Evolutionary conservation across 192 early-diverging fungal species (phyloP).

Genomic region (Backusella morwellensis): DNA sequence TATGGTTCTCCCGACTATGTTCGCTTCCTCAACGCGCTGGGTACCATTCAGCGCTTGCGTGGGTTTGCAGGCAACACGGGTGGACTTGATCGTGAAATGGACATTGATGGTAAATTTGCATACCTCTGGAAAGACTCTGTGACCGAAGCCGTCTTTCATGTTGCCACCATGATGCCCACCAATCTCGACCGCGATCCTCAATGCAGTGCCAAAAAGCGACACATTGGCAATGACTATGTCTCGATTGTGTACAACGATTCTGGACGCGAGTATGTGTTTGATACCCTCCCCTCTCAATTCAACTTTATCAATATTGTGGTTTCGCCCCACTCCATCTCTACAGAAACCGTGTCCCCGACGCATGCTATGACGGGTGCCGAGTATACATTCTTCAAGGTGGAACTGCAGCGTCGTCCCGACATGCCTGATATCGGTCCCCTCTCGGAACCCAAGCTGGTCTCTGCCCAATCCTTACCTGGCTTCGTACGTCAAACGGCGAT

Average conservation of each 20-base stretch:
- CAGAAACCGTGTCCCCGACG: constrained; percentile 16
- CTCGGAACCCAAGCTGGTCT: constrained; percentile 79
- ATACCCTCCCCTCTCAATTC: constrained; percentile 92
- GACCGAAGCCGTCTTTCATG: constrained; percentile 90
- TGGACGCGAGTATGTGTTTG: constrained; percentile 76
- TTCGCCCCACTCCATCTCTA: constrained; percentile 57
- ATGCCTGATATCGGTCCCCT: constrained; percentile 85
- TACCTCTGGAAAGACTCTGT: constrained; percentile 84
- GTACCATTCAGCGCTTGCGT: constrained; percentile 66
- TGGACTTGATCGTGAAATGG: constrained; percentile 81
- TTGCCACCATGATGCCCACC: constrained; percentile 93
- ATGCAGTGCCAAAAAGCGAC: constrained; percentile 86
- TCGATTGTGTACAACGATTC: constrained; percentile 94
- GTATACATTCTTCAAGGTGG: constrained; percentile 54
- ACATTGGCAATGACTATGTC: constrained; percentile 98
- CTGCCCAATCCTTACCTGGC: constrained; percentile 67
- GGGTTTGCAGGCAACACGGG: constrained; percentile 67
- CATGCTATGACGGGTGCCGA: constrained; percentile 22
- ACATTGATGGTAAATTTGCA: constrained; percentile 82
- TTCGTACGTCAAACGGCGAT: constrained; percentile 85
- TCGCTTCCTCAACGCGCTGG: constrained; percentile 80
- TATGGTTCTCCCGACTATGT: constrained; percentile 87
- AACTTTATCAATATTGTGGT: constrained; percentile 96
- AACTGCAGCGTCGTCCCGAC: constrained; percentile 67
- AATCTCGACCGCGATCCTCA: constrained; percentile 69